Evolutionary conservation across 2,329 filamentous ascomycete species (phyloP).

Genomic region (Aureobasidium sp.): DNA sequence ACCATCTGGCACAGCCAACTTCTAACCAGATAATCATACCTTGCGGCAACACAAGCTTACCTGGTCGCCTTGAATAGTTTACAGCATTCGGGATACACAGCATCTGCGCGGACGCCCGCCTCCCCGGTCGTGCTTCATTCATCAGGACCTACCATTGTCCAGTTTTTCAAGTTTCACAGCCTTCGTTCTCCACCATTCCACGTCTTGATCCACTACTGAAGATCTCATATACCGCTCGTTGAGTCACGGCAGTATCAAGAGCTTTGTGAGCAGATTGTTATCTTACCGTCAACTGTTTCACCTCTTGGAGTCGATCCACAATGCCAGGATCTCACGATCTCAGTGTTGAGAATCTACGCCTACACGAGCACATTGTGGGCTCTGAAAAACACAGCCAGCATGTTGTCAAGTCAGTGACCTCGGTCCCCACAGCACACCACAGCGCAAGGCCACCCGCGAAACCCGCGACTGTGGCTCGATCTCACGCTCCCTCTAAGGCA

Average conservation of each 20-base stretch:
- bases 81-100: background rate
- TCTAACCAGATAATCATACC: background rate
- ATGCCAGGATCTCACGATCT: conserved; percentile 12
- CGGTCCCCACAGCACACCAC: background rate
- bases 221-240: background rate
- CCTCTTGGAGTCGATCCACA: background rate
- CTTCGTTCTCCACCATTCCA: background rate
- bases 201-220: background rate
- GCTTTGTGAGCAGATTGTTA: background rate
- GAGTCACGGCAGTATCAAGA: background rate
- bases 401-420: background rate
- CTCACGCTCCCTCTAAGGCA: background rate
- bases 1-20: background rate
- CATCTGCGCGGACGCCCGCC: background rate
- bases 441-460: background rate
- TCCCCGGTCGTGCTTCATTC: background rate
- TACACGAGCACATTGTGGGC: background rate
- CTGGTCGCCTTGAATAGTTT: background rate
- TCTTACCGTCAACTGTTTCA: background rate
- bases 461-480: background rate
- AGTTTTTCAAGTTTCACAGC: background rate
- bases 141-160: background rate
- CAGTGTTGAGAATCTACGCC: background rate
- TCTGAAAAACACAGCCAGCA: background rate
- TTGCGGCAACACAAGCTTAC: background rate